A percentile compares a stretch with the other conserved stretches of the same genome.
These are phyloP conservation scores for Diaporthe sp. DNA, from an alignment of 2,329 filamentous ascomycete species.

Conservation along the genomic window DNA sequence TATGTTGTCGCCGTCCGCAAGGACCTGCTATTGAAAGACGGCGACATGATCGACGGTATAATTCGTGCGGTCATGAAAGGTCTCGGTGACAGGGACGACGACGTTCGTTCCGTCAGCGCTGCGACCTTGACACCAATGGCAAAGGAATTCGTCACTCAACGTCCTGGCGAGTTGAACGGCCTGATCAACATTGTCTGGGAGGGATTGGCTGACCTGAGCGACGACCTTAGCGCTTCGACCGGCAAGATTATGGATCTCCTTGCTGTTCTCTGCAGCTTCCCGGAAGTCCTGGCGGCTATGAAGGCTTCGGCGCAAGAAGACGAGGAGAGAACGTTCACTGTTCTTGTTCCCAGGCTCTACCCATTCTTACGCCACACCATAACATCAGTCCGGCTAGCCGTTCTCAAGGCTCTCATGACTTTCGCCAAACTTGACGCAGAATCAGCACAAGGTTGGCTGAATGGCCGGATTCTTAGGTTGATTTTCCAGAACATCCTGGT, in stretches of 20 bases:
- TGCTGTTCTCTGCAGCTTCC: conserved; percentile 95
- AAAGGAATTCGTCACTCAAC: conserved; percentile 90
- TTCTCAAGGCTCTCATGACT: conserved; percentile 91
- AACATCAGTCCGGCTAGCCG: conserved; percentile 92
- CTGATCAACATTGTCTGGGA: conserved; percentile 98
- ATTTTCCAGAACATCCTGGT: conserved; percentile 97
- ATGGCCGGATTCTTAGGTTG: conserved; percentile 87
- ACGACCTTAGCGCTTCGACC: conserved; percentile 96
- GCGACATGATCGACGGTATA: conserved; percentile 91
- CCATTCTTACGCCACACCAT: conserved; percentile 98
- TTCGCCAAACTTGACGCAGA: conserved; percentile 90
- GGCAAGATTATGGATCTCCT: conserved; percentile 98
- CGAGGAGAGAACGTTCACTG: conserved; percentile 89
- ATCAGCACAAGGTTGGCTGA: conserved; percentile 90
- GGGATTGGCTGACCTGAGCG: conserved; percentile 94
- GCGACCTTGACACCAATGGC: conserved; percentile 98
- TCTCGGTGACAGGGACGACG: conserved; percentile 89
- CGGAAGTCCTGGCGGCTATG: conserved; percentile 93
- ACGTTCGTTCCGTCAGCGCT: conserved; percentile 95
- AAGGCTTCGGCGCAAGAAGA: conserved; percentile 87
- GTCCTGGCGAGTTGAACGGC: conserved; percentile 80
- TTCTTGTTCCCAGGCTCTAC: conserved; percentile 92
- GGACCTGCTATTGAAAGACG: conserved; percentile 87
- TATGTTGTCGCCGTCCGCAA: conserved; percentile 97
- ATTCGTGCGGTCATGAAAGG: conserved; percentile 95